Evolutionary conservation across 805 yeast genomes (phyloP).

Genomic region (Kodamaea leandrae): DNA sequence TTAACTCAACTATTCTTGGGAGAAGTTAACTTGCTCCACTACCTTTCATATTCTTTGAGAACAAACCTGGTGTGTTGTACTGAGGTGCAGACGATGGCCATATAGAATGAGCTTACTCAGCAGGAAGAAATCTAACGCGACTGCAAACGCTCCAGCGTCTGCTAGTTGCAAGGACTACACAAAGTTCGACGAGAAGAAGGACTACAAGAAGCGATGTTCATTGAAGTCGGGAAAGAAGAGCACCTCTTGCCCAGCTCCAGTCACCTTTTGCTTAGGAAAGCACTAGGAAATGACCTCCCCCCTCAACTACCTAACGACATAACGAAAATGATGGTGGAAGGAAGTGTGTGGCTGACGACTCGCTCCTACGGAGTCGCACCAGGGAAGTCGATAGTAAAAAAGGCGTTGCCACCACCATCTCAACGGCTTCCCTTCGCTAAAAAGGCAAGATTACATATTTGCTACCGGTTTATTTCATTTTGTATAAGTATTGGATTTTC

Average conservation of each 20-base stretch:
- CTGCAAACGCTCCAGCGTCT: constrained; percentile 4
- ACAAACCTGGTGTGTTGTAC: background rate
- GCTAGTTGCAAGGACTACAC: constrained; percentile 12
- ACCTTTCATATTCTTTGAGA: background rate
- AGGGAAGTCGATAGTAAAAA: constrained; percentile 1
- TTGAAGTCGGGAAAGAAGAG: constrained; percentile 20
- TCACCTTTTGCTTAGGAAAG: constrained; percentile 41
- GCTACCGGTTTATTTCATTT: constrained; percentile 2
- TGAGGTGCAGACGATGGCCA: constrained; percentile 42
- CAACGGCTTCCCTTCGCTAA: constrained; percentile 1
- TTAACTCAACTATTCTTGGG: background rate
- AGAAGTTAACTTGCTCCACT: background rate
- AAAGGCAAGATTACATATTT: constrained; percentile 1
- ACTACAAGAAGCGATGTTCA: constrained; percentile 41
- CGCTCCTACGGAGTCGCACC: background rate
- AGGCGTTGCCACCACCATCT: constrained; percentile 5
- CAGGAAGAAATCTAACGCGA: constrained; percentile 8
- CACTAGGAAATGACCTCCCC: constrained; percentile 12
- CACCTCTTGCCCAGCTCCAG: constrained; percentile 22
- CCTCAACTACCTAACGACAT: constrained; percentile 3
- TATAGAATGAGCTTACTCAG: constrained; percentile 52
- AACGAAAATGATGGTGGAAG: constrained; percentile 2
- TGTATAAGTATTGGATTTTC: constrained; percentile 6
- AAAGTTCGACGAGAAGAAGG: constrained; percentile 46
- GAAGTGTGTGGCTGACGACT: background rate